A percentile compares a stretch with the other conserved stretches of the same genome.
These are phyloP conservation scores for Physcomitrellopsis africana DNA, from an alignment of 225 moss, liverwort and hornwort species.

Conservation along the genomic window DNA sequence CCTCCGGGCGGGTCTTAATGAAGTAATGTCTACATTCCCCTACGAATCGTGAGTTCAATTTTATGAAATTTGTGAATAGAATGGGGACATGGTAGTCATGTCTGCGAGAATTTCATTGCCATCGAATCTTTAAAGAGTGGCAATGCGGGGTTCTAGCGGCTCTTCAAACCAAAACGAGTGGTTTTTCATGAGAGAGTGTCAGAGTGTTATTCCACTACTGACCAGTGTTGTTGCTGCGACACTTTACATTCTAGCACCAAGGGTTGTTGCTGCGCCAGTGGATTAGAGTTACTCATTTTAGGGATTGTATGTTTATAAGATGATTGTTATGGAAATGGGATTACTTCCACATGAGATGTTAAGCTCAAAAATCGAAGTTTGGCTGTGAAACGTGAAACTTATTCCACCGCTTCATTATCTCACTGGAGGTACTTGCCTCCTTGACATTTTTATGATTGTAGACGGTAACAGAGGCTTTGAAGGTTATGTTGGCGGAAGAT, in stretches of 20 bases:
- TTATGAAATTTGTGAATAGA: not conserved
- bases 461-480: slow-evolving; percentile 92
- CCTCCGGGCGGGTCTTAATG: slow-evolving; percentile 54
- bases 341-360: not conserved
- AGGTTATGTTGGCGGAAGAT: slow-evolving; percentile 92
- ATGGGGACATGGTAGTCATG: too few species aligned
- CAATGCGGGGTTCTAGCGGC: not conserved
- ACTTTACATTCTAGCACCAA: too few species aligned
- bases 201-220: too few species aligned
- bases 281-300: not conserved
- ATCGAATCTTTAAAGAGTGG: not conserved
- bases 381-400: not conserved
- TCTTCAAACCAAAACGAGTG: too few species aligned
- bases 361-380: not conserved
- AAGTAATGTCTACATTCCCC: slow-evolving; percentile 15
- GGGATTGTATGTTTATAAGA: not conserved
- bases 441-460: slow-evolving; percentile 35
- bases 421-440: not conserved
- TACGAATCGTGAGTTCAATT: not conserved
- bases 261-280: not conserved
- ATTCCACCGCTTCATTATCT: not conserved
- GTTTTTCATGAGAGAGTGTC: too few species aligned
- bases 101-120: not conserved
- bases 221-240: too few species aligned
- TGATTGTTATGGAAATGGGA: not conserved